Base-by-base conservation (phyloP, 2,329 filamentous ascomycete genomes). In the Colletotrichum sp. region DNA sequence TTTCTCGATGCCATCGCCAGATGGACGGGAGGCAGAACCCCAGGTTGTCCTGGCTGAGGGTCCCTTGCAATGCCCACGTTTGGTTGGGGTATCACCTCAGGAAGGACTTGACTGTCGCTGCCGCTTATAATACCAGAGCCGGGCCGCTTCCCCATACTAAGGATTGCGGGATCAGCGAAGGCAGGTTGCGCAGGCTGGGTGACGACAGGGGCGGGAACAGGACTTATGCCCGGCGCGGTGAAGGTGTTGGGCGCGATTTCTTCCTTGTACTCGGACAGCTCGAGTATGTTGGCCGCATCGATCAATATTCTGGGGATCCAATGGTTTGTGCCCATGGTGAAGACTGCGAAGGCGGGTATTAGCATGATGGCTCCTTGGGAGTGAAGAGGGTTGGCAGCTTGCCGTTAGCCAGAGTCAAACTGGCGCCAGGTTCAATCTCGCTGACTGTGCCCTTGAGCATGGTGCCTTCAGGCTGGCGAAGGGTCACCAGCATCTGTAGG, bases 101-200 rank as follows among this genome's bases (percentile, higher is more conserved):
- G 64, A 5, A 76, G 64, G 15, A 28, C 8, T 60, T 79, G 79
- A 30, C 72, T 52, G 6, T 80, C 79, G 44, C 70, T 67, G 18
- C 69, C 69, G 36, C 69, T 80, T 3, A 79, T 79, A 13, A 82
- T 79, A 16, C 73, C 81, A 0, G 81, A 80, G 30, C 79, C 82
- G 2, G 88, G 86, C 6, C 84, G 86, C 63, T 87, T 86, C 26
- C 88, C 88, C 66, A 95, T 90, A 81, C 95, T 96, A 62, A 98
- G 83, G 71, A 98, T 98, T 5, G 95, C 95, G 13, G 95, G 95
- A 80, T 98, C 95, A n/a, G 93, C 89, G 80, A 97, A 95, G 1
- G 88, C 80, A 34, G 86, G 79, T 78, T 86, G 83, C 69, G 79
- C 75, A 60, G 81, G 79, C 49, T 81, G 83, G 68, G 81, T 73